Evolutionary conservation across 768 basidiomycete genomes (phyloP).

Genomic region (Candolleomyces aberdarensis): DNA sequence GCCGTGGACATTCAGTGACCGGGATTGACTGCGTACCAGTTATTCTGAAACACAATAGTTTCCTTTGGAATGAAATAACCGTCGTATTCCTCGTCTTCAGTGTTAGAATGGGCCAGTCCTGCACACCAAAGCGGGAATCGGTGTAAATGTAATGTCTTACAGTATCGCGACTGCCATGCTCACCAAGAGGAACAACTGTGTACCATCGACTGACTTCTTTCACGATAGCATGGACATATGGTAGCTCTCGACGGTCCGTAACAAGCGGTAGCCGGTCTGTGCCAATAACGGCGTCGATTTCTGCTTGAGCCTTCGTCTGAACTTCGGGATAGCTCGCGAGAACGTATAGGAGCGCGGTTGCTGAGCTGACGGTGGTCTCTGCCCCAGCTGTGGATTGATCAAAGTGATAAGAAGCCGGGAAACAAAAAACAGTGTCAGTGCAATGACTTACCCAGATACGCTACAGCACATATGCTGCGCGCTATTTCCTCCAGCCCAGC

Average conservation of each 20-base stretch:
- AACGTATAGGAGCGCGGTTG: conserved; percentile 19
- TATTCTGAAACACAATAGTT: conserved; percentile 36
- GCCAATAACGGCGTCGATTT: conserved; percentile 21
- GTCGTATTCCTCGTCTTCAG: conserved; percentile 37
- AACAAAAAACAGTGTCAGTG: neutral
- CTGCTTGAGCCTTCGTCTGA: conserved; percentile 22
- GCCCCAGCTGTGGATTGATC: too few species aligned
- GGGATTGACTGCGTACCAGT: conserved; percentile 23
- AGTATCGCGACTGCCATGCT: neutral
- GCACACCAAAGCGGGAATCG: neutral
- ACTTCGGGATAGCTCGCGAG: conserved; percentile 24
- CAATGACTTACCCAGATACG: conserved; percentile 2
- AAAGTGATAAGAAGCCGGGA: too few species aligned
- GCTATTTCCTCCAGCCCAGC: neutral
- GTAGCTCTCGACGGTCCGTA: conserved; percentile 20
- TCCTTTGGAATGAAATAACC: conserved; percentile 38
- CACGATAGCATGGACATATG: conserved; percentile 18
- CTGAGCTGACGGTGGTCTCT: conserved; percentile 2
- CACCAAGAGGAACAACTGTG: conserved; percentile 16
- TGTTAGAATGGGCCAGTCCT: conserved; percentile 27
- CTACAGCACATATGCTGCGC: neutral
- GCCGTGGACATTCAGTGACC: neutral
- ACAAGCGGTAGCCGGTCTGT: conserved; percentile 21
- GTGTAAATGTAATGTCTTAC: neutral
- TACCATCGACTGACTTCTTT: conserved; percentile 26